Evolutionary conservation across 768 basidiomycete species (phyloP).

Genomic region (Daedalea quercina): DNA sequence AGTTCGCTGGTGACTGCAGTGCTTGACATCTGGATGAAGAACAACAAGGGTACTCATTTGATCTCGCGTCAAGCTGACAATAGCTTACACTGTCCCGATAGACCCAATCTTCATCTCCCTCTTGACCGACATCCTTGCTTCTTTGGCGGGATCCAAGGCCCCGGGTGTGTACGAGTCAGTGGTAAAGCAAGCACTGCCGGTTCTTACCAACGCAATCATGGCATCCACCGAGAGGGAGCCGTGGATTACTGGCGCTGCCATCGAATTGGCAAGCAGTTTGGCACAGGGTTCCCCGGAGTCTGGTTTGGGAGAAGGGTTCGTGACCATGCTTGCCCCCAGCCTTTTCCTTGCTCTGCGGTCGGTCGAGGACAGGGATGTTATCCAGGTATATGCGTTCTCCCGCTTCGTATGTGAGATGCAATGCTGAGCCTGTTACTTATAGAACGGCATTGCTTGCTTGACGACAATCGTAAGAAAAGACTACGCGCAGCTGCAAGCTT

Average conservation of each 20-base stretch:
- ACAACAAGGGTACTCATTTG: conserved; percentile 61
- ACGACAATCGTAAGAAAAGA: conserved; percentile 87
- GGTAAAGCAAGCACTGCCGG: conserved; percentile 67
- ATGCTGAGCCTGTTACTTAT: background rate
- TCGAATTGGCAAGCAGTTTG: conserved; percentile 75
- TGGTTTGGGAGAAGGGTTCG: conserved; percentile 76
- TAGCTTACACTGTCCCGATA: conserved; percentile 21
- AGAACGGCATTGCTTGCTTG: conserved; percentile 81
- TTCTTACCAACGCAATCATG: conserved; percentile 59
- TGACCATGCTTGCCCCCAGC: conserved; percentile 64
- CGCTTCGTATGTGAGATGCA: background rate
- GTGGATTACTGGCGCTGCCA: conserved; percentile 72
- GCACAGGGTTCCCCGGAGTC: conserved; percentile 55
- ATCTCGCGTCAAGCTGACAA: background rate
- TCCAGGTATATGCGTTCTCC: conserved; percentile 44
- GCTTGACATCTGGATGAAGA: conserved; percentile 81
- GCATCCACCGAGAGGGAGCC: conserved; percentile 54
- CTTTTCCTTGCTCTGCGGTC: conserved; percentile 63
- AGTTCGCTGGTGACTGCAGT: conserved; percentile 57
- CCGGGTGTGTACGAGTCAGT: conserved; percentile 65
- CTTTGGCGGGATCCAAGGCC: conserved; percentile 56
- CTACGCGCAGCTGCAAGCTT: conserved; percentile 69
- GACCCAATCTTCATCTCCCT: conserved; percentile 90
- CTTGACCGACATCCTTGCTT: conserved; percentile 70
- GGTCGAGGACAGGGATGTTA: conserved; percentile 81